phyloP scores from a whole-genome alignment of 1,284 basidiomycete genomes.

The Polyporus tsugae region DNA sequence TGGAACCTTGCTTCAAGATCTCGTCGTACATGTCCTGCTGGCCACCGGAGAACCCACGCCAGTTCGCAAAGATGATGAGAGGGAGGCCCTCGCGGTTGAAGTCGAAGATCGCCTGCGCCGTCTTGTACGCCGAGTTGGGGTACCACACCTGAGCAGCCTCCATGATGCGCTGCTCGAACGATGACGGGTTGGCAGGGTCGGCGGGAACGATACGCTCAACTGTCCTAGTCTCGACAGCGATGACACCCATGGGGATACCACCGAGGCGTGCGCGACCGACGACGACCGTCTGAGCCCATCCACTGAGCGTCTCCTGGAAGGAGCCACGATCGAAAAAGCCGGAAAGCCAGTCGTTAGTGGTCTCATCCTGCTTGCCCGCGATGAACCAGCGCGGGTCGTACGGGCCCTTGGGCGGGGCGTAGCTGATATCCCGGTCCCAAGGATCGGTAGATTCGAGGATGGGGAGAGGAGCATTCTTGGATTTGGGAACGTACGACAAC shows the following conservation, averaged over 20 bases:
- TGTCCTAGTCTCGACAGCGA: slow-evolving; percentile 97
- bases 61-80: slow-evolving; percentile 99
- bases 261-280: slow-evolving; percentile 96
- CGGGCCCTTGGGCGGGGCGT: slow-evolving; percentile 90
- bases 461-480: slow-evolving; percentile 81
- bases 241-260: slow-evolving; percentile 97
- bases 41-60: slow-evolving; percentile 99
- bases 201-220: slow-evolving; percentile 97
- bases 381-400: slow-evolving; percentile 99
- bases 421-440: slow-evolving; percentile 95
- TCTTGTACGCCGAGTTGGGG: slow-evolving; percentile 99
- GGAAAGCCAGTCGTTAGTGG: slow-evolving; percentile 76
- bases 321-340: slow-evolving; percentile 98
- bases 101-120: slow-evolving; percentile 98
- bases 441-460: slow-evolving; percentile 75
- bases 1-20: slow-evolving; percentile 92
- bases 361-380: slow-evolving; percentile 90
- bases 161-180: slow-evolving; percentile 98
- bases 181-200: slow-evolving; percentile 98
- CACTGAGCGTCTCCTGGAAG: slow-evolving; percentile 95
- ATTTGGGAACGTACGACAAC: slow-evolving; percentile 93
- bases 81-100: slow-evolving; percentile 97
- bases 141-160: slow-evolving; percentile 99
- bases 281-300: slow-evolving; percentile 99
- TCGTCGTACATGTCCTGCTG: slow-evolving; percentile 99